Evolutionary conservation across 2,329 filamentous ascomycete genomes (phyloP).

Genomic region (Fusarium buxicola): DNA sequence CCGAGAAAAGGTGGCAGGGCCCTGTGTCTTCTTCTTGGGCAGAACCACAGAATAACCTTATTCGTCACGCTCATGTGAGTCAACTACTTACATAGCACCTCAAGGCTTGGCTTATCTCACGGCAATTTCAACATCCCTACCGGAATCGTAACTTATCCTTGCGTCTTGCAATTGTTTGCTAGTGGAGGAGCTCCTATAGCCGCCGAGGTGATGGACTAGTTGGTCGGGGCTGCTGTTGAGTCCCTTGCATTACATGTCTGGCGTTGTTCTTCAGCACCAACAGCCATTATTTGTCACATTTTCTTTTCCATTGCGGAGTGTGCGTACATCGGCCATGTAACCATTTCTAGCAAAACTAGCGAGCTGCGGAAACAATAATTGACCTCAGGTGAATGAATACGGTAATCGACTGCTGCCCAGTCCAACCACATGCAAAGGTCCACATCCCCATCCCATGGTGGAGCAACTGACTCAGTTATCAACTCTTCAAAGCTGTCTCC

Average conservation of each 20-base stretch:
- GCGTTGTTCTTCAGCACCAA: neutral
- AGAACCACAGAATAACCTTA: too few relatives aligned
- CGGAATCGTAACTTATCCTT: neutral
- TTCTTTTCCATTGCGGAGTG: slow-evolving; percentile 1
- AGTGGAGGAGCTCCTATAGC: neutral
- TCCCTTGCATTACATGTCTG: slow-evolving; percentile 19
- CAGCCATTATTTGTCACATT: neutral
- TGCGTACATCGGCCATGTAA: slow-evolving; percentile 5
- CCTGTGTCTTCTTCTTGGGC: too few relatives aligned
- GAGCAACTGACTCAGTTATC: neutral
- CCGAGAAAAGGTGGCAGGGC: too few relatives aligned
- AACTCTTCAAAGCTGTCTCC: neutral
- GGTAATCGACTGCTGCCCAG: neutral
- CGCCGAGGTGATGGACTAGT: neutral
- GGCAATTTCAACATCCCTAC: slow-evolving; percentile 12
- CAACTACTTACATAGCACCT: slow-evolving; percentile 1
- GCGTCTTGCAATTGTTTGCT: slow-evolving; percentile 1
- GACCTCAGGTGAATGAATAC: slow-evolving; percentile 5
- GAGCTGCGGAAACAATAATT: slow-evolving; percentile 2
- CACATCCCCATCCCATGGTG: neutral
- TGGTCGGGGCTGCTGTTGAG: slow-evolving; percentile 10
- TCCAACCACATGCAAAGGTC: slow-evolving; percentile 8
- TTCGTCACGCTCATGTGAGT: slow-evolving; percentile 4
- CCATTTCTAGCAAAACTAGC: slow-evolving; percentile 9
- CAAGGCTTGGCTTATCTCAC: neutral